Conservation (phyloP, 768 basidiomycete genomes). For the Pilatotrama ljubarskyi region DNA sequence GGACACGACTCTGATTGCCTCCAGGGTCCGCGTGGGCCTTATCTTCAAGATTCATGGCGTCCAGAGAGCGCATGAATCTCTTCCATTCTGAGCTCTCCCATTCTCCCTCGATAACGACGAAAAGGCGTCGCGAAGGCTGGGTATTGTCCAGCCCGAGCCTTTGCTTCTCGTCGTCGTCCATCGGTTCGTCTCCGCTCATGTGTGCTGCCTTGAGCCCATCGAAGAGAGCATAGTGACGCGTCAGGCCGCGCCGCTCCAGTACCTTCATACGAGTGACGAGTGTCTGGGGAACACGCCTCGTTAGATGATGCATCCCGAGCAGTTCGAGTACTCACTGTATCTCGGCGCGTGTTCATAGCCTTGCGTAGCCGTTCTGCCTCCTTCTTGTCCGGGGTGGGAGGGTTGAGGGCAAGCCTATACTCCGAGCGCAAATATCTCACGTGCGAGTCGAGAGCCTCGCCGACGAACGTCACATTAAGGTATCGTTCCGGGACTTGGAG, state of each 20-base stretch:
- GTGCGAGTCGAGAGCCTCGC: neutral
- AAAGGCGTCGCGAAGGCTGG: too few relatives aligned
- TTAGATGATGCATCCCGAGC: too few relatives aligned
- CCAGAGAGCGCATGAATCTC: neutral
- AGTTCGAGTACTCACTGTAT: neutral
- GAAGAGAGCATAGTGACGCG: neutral
- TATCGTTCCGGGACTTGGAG: neutral
- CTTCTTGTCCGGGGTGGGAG: neutral
- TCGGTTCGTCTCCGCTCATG: neutral
- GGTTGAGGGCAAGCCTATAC: neutral
- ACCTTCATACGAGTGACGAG: too few relatives aligned
- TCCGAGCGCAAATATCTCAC: neutral
- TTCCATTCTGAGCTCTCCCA: neutral
- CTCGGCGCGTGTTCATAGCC: neutral
- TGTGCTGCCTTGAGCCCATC: neutral
- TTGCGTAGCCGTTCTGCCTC: neutral
- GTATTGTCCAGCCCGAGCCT: too few relatives aligned
- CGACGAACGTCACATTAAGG: neutral
- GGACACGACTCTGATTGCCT: too few relatives aligned
- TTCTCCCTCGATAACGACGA: neutral
- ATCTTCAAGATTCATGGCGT: too few relatives aligned
- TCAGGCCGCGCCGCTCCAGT: neutral
- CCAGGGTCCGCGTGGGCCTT: too few relatives aligned
- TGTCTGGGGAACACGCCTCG: too few relatives aligned
- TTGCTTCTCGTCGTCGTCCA: neutral